phyloP scores from a whole-genome alignment of 2,329 filamentous ascomycete genomes.

The Aspergillus chevalieri region DNA sequence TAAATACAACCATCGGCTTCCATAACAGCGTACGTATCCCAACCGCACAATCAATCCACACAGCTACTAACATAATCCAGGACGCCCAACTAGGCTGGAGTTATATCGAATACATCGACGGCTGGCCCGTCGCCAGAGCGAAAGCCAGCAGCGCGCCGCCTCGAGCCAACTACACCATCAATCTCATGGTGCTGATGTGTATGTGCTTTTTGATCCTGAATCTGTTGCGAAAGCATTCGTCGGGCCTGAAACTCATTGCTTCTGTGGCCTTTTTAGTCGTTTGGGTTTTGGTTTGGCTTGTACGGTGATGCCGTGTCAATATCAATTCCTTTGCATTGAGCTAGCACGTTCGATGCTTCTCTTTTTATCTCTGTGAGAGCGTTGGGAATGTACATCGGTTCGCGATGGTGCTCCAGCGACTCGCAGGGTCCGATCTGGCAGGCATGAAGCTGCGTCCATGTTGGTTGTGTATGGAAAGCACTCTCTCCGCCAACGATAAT shows the following conservation, averaged over 20 bases:
- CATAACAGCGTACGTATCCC: slow-evolving; percentile 17
- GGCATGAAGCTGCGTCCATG: too few relatives aligned
- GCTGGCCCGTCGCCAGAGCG: slow-evolving; percentile 28
- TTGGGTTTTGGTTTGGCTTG: slow-evolving; percentile 6
- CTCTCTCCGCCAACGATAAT: too few relatives aligned
- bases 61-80: slow-evolving; percentile 12
- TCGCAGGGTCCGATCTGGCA: too few relatives aligned
- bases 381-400: too few relatives aligned
- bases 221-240: background rate
- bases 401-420: too few relatives aligned
- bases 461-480: too few relatives aligned
- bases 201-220: slow-evolving; percentile 10
- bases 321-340: too few relatives aligned
- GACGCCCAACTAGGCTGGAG: slow-evolving; percentile 34
- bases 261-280: slow-evolving; percentile 5
- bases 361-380: too few relatives aligned
- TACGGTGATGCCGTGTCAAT: background rate
- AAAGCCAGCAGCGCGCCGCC: background rate
- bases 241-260: slow-evolving; percentile 3
- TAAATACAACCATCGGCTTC: slow-evolving; percentile 29
- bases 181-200: slow-evolving; percentile 8
- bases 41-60: background rate
- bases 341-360: too few relatives aligned
- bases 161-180: slow-evolving; percentile 1
- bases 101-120: slow-evolving; percentile 30